A percentile compares a stretch with the other conserved stretches of the same genome.
Conservation (phyloP, 192 early-diverging fungal species). For the Coemansia sp. region DNA sequence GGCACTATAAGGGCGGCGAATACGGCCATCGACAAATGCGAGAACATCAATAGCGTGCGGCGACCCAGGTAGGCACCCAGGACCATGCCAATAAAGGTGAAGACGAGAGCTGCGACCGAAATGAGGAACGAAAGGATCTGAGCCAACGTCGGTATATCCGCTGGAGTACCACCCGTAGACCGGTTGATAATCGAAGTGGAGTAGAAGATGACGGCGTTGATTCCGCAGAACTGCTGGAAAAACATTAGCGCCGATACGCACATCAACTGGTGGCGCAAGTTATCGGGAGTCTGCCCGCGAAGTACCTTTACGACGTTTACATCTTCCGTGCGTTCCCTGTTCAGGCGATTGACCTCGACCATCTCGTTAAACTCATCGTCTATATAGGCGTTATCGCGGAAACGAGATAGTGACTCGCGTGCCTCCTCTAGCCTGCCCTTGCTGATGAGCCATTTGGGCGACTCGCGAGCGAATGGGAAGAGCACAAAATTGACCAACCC, state of each 20-base stretch:
- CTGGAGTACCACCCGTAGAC: constrained; percentile 31
- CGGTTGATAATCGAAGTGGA: constrained; percentile 73
- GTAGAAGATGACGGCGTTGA: constrained; percentile 85
- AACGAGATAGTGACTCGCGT: constrained; percentile 45
- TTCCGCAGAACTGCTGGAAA: constrained; percentile 80
- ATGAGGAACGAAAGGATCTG: constrained; percentile 50
- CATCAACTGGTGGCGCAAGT: constrained; percentile 61
- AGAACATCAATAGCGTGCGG: constrained; percentile 65
- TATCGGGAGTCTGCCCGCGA: constrained; percentile 49
- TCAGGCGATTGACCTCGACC: constrained; percentile 44
- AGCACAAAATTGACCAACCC: constrained; percentile 56
- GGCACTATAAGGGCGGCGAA: constrained; percentile 63
- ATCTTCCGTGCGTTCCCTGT: constrained; percentile 36
- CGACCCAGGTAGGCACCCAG: constrained; percentile 71
- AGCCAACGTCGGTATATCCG: constrained; percentile 47
- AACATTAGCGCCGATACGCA: constrained; percentile 65
- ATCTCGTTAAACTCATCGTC: constrained; percentile 67
- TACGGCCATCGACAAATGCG: constrained; percentile 59
- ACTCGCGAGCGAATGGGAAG: constrained; percentile 72
- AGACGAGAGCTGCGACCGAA: constrained; percentile 46
- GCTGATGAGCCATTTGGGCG: constrained; percentile 69
- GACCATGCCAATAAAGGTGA: constrained; percentile 48
- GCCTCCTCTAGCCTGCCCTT: constrained; percentile 63
- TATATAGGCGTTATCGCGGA: constrained; percentile 57
- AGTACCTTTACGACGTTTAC: constrained; percentile 57